phyloP scores from a whole-genome alignment of 148 eudicot genomes.

The Rhododendron molle region DNA sequence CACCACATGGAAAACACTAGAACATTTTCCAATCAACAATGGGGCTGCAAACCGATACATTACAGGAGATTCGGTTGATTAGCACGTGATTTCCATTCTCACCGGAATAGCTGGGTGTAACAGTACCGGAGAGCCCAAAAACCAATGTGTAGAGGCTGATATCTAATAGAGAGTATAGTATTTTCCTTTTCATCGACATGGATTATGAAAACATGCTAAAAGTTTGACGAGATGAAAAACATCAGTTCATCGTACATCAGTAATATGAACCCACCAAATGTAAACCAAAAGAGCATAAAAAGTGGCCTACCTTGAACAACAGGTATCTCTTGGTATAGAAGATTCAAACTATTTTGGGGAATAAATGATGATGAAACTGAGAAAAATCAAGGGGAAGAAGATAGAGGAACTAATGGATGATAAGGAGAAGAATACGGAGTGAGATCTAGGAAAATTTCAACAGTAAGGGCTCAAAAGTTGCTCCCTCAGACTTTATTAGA shows the following conservation, averaged over 20 bases:
- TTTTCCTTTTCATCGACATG: neutral
- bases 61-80: neutral
- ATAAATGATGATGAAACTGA: neutral
- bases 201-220: neutral
- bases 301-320: neutral
- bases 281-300: neutral
- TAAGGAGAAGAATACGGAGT: neutral
- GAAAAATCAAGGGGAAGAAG: neutral
- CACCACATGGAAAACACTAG: neutral
- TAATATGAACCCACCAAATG: neutral
- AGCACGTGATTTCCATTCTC: neutral
- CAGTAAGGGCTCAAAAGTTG: neutral
- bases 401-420: too few species aligned
- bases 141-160: neutral
- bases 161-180: neutral
- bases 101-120: neutral
- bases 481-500: neutral
- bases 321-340: too few species aligned
- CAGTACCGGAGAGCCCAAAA: neutral
- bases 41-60: neutral
- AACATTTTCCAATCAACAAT: neutral
- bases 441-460: neutral
- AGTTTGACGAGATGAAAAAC: neutral
- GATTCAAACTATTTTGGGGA: neutral
- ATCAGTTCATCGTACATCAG: neutral